Conservation (phyloP, 176 grass and related monocot species). For the Thalia dealbata region DNA sequence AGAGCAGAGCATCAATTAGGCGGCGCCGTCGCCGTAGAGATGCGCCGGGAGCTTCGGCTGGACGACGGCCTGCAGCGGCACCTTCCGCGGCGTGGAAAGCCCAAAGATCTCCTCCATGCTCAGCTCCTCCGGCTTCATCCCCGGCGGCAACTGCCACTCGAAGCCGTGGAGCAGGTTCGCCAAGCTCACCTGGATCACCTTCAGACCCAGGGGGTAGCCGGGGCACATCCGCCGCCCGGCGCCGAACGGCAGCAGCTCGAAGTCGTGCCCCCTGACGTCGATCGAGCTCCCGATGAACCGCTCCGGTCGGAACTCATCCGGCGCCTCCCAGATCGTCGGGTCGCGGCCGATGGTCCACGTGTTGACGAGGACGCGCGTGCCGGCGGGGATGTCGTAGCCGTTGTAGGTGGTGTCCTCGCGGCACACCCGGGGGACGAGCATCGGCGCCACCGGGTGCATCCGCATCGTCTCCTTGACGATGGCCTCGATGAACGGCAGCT, state of each 20-base stretch:
- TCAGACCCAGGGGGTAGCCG: constrained; percentile 39
- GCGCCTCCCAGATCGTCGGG: constrained; percentile 36
- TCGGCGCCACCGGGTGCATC: constrained; percentile 35
- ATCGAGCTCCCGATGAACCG: constrained; percentile 30
- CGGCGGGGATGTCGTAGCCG: constrained; percentile 33
- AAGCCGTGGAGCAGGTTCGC: constrained; percentile 52
- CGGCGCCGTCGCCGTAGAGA: constrained; percentile 17
- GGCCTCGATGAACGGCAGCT: constrained; percentile 40
- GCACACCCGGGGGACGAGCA: constrained; percentile 35
- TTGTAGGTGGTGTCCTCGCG: constrained; percentile 27
- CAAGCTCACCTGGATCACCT: constrained; percentile 34
- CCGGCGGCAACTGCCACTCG: constrained; percentile 34
- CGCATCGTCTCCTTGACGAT: constrained; percentile 61
- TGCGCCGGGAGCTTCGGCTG: constrained; percentile 30
- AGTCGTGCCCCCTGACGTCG: constrained; percentile 50
- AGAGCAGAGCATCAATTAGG: too few relatives aligned
- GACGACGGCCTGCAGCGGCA: constrained; percentile 29
- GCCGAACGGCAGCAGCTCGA: constrained; percentile 45
- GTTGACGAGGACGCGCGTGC: constrained; percentile 34
- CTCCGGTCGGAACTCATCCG: constrained; percentile 43
- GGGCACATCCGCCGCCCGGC: constrained; percentile 56
- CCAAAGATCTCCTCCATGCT: constrained; percentile 36
- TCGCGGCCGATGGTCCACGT: constrained; percentile 45
- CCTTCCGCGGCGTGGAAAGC: constrained; percentile 32
- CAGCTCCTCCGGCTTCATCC: constrained; percentile 27